Evolutionary conservation across 225 moss, liverwort and hornwort genomes (phyloP), one percentile per base, ranked within the genome.

Genomic region (Sphagnum contortum): DNA sequence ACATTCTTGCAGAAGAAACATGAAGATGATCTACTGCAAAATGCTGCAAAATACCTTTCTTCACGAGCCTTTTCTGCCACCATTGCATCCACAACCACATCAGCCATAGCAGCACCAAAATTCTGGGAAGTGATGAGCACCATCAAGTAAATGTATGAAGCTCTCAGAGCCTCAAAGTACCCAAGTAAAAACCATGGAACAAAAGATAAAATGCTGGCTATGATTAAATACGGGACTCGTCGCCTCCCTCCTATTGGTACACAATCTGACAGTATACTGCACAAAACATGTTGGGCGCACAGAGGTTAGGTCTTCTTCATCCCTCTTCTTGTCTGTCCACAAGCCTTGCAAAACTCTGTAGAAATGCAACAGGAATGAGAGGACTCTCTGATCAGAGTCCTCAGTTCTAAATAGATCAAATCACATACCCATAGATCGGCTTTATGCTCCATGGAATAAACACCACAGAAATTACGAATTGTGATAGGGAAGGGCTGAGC

Each of bases 111-210:
- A 48, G 69, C 13, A 45, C 63, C 47, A 47, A 71, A 62, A 53
- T 60, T 71, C 49, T 76, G 69, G 56, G 66, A 73, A 4, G 64
- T 61, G 9, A 79, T 49, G 66, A 79, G 55, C 48, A 73, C 60
- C 11, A 60, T 63, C 69, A 82, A 64, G 66, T 69, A 73, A 65
- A 82, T 0, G 12, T 73, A 71, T 5, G 66, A 76, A 13, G 70
- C 54, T 61, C 61, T 44, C 1, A 3, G 63, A 66, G 57, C 56
- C 63, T 59, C 57, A 51, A 55, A 55, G 4, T 65, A 63, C 56
- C 55, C 45, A 5, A 79, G 71, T 8, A 53, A 47, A 55, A 69
- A 48, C 69, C 71, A 73, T 56, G 57, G 61, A 44, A 77, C 60
- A 47, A 57, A 66, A 50, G 49, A 73, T 57, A 79, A 64, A 62